A percentile compares a stretch with the other conserved stretches of the same genome.
phyloP scores from a whole-genome alignment of 768 basidiomycete species.

The Mycena venus region DNA sequence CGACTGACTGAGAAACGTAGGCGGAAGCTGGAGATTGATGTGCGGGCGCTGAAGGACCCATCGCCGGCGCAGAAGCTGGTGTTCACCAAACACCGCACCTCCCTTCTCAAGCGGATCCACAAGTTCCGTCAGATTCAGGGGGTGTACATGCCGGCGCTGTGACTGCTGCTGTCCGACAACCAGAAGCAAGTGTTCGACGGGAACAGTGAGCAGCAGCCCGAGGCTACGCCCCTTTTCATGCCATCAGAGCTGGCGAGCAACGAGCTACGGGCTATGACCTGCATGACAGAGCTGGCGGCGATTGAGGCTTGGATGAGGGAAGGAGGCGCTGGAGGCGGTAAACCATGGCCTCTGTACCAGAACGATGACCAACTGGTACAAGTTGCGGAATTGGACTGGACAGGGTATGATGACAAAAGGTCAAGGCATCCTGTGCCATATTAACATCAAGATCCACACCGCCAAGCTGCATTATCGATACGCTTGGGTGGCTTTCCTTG shows the following conservation, averaged over 20 bases:
- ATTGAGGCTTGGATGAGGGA: neutral
- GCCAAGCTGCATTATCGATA: neutral
- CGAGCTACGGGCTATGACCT: neutral
- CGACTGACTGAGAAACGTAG: neutral
- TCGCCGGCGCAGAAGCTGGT: neutral
- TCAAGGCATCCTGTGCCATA: neutral
- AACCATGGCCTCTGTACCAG: neutral
- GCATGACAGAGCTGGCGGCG: neutral
- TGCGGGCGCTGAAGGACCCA: neutral
- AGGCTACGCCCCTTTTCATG: constrained; percentile 7
- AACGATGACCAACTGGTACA: neutral
- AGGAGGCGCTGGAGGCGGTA: neutral
- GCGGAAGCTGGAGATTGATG: neutral
- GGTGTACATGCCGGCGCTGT: neutral
- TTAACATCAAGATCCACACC: neutral
- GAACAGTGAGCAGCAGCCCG: neutral
- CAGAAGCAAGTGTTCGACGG: neutral
- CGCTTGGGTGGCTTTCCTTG: neutral
- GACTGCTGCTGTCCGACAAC: neutral
- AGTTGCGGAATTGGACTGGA: neutral
- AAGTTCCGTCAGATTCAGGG: neutral
- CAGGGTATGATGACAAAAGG: neutral
- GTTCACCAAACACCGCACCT: neutral
- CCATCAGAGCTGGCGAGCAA: neutral
- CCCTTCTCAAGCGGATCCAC: neutral